Percentiles rank a stretch among this genome's conserved stretches.
Conservation (phyloP, 2,329 filamentous ascomycete species). For the Aspergillus quadricinctus region DNA sequence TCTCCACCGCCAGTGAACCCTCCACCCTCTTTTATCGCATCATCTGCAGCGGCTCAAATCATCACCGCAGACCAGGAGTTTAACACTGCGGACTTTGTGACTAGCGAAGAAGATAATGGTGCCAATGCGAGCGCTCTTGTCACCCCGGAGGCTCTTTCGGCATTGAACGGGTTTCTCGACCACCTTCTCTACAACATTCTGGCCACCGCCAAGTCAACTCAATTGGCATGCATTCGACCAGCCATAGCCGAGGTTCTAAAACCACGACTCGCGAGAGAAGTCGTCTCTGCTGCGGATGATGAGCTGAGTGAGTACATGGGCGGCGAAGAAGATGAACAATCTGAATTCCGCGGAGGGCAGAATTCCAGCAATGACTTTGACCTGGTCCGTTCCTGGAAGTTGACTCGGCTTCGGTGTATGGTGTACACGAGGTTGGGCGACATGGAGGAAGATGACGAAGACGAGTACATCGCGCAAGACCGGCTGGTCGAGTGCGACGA, state of each 20-base stretch:
- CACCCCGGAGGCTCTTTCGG: slow-evolving; percentile 64
- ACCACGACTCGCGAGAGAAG: slow-evolving; percentile 79
- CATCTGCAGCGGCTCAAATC: slow-evolving; percentile 83
- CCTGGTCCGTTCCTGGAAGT: slow-evolving; percentile 89
- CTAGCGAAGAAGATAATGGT: slow-evolving; percentile 63
- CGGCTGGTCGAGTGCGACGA: slow-evolving; percentile 57
- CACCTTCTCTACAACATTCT: slow-evolving; percentile 89
- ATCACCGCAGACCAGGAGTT: slow-evolving; percentile 83
- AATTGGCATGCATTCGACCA: slow-evolving; percentile 68
- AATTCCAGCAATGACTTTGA: slow-evolving; percentile 66
- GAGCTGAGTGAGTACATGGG: slow-evolving; percentile 85
- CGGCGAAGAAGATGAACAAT: slow-evolving; percentile 69
- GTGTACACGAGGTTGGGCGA: slow-evolving; percentile 95
- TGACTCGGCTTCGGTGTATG: slow-evolving; percentile 91
- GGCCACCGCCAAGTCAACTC: slow-evolving; percentile 72
- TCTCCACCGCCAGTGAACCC: slow-evolving; percentile 70
- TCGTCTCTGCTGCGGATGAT: slow-evolving; percentile 76
- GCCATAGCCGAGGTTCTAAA: slow-evolving; percentile 85
- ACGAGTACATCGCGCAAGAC: slow-evolving; percentile 78
- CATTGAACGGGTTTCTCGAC: slow-evolving; percentile 90
- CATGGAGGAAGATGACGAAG: slow-evolving; percentile 96
- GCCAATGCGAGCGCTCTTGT: slow-evolving; percentile 67
- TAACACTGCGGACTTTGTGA: slow-evolving; percentile 64
- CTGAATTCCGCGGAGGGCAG: slow-evolving; percentile 52
- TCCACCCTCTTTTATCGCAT: slow-evolving; percentile 79